Evolutionary conservation across 345 rosid species (phyloP).

Genomic region (Salix arbutifolia): DNA sequence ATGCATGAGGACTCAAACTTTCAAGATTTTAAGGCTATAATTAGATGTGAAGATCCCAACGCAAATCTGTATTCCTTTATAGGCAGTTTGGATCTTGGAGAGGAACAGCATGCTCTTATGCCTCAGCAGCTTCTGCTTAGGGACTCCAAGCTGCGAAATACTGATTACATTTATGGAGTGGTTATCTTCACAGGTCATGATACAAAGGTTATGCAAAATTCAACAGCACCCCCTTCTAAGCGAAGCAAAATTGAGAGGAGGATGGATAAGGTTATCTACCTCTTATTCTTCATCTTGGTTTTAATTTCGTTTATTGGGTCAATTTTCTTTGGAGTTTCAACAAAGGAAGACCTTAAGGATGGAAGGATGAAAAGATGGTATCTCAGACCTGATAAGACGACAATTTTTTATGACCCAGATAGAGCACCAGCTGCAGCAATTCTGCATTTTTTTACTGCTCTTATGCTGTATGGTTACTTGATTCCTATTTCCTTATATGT

Average conservation of each 20-base stretch:
- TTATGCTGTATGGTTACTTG: slow-evolving; percentile 81
- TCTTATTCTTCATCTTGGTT: slow-evolving; percentile 62
- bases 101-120: slow-evolving; percentile 63
- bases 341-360: slow-evolving; percentile 52
- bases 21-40: slow-evolving; percentile 53
- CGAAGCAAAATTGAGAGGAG: slow-evolving; percentile 86
- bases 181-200: slow-evolving; percentile 87
- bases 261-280: slow-evolving; percentile 73
- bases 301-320: slow-evolving; percentile 65
- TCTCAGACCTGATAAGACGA: slow-evolving; percentile 76
- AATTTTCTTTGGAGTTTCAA: slow-evolving; percentile 65
- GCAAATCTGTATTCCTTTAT: slow-evolving; percentile 79
- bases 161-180: slow-evolving; percentile 75
- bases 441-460: slow-evolving; percentile 68
- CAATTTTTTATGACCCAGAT: slow-evolving; percentile 59
- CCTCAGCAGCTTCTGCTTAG: slow-evolving; percentile 92
- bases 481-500: slow-evolving; percentile 94
- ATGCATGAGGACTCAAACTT: slow-evolving; percentile 64
- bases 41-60: slow-evolving; percentile 93
- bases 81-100: slow-evolving; percentile 64
- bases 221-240: slow-evolving; percentile 90
- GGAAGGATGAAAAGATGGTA: slow-evolving; percentile 93
- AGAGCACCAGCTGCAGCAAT: slow-evolving; percentile 61
- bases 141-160: slow-evolving; percentile 85
- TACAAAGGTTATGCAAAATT: slow-evolving; percentile 90